These are phyloP conservation scores for Priceomyces castillae DNA, from an alignment of 805 yeast genomes.

Conservation along the genomic window DNA sequence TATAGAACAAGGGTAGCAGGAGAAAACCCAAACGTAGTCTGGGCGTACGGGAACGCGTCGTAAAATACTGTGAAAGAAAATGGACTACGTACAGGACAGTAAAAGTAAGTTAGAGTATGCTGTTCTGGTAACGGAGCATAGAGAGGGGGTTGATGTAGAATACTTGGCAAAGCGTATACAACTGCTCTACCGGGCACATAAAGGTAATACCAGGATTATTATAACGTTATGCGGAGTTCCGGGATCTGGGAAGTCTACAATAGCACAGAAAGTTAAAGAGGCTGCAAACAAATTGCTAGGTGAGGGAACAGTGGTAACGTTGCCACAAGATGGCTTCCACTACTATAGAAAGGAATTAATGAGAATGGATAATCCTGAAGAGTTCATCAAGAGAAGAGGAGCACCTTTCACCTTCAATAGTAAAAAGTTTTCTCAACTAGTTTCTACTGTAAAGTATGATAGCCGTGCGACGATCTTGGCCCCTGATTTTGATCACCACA, in stretches of 20 bases:
- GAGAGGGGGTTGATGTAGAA: background rate
- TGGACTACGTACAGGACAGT: no score
- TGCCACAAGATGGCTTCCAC: conserved; percentile 35
- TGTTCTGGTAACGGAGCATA: no score
- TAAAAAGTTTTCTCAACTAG: conserved; percentile 19
- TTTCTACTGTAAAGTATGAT: conserved; percentile 9
- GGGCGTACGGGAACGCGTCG: background rate
- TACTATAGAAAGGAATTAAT: conserved; percentile 23
- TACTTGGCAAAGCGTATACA: background rate
- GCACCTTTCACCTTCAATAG: conserved; percentile 81
- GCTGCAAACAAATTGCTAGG: conserved; percentile 9
- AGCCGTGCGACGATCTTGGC: conserved; percentile 30
- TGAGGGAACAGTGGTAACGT: conserved; percentile 11
- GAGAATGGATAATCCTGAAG: conserved; percentile 46
- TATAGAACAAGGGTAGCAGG: no score
- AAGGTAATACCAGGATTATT: conserved; percentile 15
- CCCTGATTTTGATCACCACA: conserved; percentile 70
- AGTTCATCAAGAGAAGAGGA: conserved; percentile 64
- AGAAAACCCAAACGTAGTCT: no score
- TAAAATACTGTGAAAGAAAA: background rate
- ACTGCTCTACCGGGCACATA: background rate
- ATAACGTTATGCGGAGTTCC: conserved; percentile 68
- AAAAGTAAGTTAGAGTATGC: no score
- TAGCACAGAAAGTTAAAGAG: conserved; percentile 45
- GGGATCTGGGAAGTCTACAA: conserved; percentile 76